A percentile compares a stretch with the other conserved stretches of the same genome.
Conservation (phyloP, 192 early-diverging fungal species). For the Radiomyces spectabilis region DNA sequence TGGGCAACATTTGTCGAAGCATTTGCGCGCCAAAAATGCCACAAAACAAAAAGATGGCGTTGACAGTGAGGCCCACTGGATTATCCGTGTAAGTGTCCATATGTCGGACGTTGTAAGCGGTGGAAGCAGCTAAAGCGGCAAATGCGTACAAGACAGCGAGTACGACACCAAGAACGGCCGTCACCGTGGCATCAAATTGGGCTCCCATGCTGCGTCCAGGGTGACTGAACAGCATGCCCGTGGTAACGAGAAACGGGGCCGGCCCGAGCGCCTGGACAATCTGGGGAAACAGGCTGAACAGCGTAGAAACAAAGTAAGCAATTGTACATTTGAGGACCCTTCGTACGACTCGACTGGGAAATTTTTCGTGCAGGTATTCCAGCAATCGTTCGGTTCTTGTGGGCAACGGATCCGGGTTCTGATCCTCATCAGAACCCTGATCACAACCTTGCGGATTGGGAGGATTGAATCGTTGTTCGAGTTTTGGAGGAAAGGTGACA, state of each 20-base stretch:
- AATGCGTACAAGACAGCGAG: slow-evolving; percentile 29
- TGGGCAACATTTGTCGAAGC: slow-evolving; percentile 33
- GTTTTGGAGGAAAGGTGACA: slow-evolving; percentile 3
- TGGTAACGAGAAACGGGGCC: slow-evolving; percentile 18
- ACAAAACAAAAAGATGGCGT: slow-evolving; percentile 33
- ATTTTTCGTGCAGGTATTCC: slow-evolving; percentile 26
- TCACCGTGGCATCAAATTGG: slow-evolving; percentile 39
- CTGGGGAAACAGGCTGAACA: slow-evolving; percentile 26
- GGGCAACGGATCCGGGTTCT: neutral
- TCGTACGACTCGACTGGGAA: slow-evolving; percentile 31
- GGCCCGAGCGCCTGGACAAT: slow-evolving; percentile 16
- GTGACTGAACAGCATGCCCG: slow-evolving; percentile 38
- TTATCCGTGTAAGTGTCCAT: slow-evolving; percentile 8
- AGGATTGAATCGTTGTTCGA: slow-evolving; percentile 3
- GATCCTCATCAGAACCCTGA: neutral
- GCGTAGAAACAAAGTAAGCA: slow-evolving; percentile 21
- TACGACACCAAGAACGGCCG: slow-evolving; percentile 29
- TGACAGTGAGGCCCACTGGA: slow-evolving; percentile 22
- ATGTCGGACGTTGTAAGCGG: slow-evolving; percentile 21
- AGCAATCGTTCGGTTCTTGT: slow-evolving; percentile 11
- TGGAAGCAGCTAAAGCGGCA: slow-evolving; percentile 22
- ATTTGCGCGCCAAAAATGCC: slow-evolving; percentile 32
- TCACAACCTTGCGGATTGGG: neutral
- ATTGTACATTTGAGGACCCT: slow-evolving; percentile 37
- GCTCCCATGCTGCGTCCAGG: slow-evolving; percentile 40